phyloP scores from a whole-genome alignment of 1,284 basidiomycete species.

The Sanguinoderma infundibulare region DNA sequence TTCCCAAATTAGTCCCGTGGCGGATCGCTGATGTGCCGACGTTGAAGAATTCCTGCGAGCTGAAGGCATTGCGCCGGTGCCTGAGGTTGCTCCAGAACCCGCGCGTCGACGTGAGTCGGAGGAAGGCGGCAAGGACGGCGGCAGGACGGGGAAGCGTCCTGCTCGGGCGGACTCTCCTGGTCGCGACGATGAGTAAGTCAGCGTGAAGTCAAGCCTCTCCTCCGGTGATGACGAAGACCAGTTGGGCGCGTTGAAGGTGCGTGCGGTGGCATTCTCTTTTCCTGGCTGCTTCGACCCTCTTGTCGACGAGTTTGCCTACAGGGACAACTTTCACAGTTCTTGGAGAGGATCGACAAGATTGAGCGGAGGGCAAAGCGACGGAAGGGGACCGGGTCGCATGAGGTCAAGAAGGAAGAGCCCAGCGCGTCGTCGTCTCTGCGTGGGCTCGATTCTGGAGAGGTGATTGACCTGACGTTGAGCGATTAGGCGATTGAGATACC shows the following conservation, averaged over 20 bases:
- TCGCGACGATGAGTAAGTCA: neutral
- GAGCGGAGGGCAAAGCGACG: neutral
- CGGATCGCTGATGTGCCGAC: neutral
- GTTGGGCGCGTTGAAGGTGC: neutral
- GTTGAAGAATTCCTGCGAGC: slow-evolving; percentile 2
- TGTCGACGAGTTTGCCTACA: neutral
- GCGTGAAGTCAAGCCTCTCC: neutral
- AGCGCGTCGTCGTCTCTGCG: neutral
- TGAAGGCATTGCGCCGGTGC: slow-evolving; percentile 2
- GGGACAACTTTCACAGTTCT: neutral
- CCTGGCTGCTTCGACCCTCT: neutral
- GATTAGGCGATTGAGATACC: neutral
- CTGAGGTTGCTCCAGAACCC: neutral
- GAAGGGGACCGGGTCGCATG: neutral
- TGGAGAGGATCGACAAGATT: neutral
- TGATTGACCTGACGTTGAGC: slow-evolving; percentile 14
- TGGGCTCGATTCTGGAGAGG: neutral
- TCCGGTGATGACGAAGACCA: neutral
- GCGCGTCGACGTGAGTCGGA: neutral
- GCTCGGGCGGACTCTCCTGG: neutral
- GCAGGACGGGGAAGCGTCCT: neutral
- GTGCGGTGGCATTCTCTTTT: no score
- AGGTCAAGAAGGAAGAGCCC: slow-evolving; percentile 7
- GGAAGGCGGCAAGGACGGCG: neutral
- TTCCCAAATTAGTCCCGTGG: no score